Percentiles rank a stretch among this genome's conserved stretches.
phyloP scores from a whole-genome alignment of 2,329 filamentous ascomycete species.

The Dactylellina haptotyla region DNA sequence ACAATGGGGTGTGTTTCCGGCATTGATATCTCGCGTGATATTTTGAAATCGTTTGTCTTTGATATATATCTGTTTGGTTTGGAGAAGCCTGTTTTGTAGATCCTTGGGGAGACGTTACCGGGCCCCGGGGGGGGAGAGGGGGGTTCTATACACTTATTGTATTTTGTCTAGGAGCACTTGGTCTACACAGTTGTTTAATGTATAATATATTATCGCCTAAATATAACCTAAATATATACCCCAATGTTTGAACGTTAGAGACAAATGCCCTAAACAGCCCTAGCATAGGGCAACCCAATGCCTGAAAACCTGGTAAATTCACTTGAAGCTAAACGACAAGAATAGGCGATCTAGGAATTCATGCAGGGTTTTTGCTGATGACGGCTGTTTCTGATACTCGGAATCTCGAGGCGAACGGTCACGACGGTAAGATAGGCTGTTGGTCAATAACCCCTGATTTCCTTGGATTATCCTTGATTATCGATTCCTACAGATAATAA shows the following conservation, averaged over 20 bases:
- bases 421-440: conserved; percentile 4
- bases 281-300: neutral
- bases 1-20: neutral
- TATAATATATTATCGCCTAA: conserved; percentile 8
- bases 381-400: neutral
- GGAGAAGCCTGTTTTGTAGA: neutral
- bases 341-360: neutral
- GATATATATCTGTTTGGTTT: neutral
- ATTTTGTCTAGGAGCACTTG: neutral
- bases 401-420: conserved; percentile 14
- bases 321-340: neutral
- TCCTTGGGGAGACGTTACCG: neutral
- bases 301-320: conserved; percentile 21
- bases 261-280: conserved; percentile 7
- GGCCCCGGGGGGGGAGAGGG: too few species aligned
- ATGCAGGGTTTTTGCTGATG: conserved; percentile 20
- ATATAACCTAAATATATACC: conserved; percentile 3
- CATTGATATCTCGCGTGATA: neutral
- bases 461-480: neutral
- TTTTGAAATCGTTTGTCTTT: neutral
- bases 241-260: conserved; percentile 19
- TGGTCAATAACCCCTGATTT: conserved; percentile 13
- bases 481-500: neutral
- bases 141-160: too few species aligned
- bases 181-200: neutral